Percentiles rank a stretch among this genome's conserved stretches.
These are phyloP conservation scores for Ormosia semicastrata DNA, from an alignment of 306 rosid species.

Conservation along the genomic window DNA sequence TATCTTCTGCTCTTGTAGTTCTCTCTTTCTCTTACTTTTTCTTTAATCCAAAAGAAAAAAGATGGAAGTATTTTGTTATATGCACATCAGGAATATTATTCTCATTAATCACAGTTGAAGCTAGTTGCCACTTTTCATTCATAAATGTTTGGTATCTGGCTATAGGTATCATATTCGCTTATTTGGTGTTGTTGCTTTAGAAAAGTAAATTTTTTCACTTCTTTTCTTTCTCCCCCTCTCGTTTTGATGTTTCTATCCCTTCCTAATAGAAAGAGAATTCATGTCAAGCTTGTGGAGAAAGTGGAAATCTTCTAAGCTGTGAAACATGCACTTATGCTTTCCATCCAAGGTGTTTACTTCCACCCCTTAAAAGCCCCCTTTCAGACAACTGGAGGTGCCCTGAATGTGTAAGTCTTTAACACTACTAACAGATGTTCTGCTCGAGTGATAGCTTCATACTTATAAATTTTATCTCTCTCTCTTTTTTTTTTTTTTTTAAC, in stretches of 20 bases:
- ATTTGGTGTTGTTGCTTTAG: conserved; percentile 16
- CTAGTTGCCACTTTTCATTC: background rate
- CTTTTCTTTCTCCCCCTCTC: background rate
- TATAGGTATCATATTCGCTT: conserved; percentile 13
- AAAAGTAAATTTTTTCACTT: background rate
- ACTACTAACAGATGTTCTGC: conserved; percentile 14
- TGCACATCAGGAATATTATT: background rate
- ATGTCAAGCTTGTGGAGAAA: conserved; percentile 96
- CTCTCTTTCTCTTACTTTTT: background rate
- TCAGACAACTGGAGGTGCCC: conserved; percentile 90
- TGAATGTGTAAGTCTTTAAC: conserved; percentile 76
- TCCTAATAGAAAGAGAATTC: conserved; percentile 72
- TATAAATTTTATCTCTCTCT: background rate
- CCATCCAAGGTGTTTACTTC: conserved; percentile 86
- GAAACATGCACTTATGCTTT: conserved; percentile 85
- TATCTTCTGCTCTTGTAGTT: background rate
- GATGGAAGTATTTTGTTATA: background rate
- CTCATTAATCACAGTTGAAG: background rate
- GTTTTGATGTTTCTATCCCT: background rate
- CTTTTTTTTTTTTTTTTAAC: conserved; percentile 32
- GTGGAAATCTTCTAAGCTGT: conserved; percentile 72
- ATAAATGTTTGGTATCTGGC: background rate
- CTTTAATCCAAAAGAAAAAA: background rate
- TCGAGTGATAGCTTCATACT: conserved; percentile 19
- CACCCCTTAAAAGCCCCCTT: conserved; percentile 63